Evolutionary conservation across 2,329 filamentous ascomycete species (phyloP).

Genomic region (Zasmidium angulare): DNA sequence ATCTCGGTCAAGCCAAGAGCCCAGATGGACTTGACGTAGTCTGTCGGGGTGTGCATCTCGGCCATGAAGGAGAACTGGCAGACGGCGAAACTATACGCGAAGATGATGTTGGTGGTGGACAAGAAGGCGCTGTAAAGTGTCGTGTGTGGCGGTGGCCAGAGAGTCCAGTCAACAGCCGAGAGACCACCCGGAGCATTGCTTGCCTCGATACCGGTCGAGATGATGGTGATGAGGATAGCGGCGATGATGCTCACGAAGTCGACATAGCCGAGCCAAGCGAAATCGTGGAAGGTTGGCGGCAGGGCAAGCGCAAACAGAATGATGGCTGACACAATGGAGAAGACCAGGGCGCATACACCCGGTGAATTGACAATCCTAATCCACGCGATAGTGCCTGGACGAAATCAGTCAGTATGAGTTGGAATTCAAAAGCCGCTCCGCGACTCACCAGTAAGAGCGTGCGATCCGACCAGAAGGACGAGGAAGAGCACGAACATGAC

Average conservation of each 20-base stretch:
- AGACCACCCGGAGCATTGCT: slow-evolving; percentile 30
- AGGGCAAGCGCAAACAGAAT: slow-evolving; percentile 37
- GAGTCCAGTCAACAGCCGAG: slow-evolving; percentile 33
- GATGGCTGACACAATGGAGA: slow-evolving; percentile 45
- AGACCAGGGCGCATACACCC: slow-evolving; percentile 43
- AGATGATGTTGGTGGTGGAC: slow-evolving; percentile 68
- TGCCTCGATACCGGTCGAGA: slow-evolving; percentile 36
- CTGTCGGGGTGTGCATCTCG: slow-evolving; percentile 63
- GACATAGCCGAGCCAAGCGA: slow-evolving; percentile 38
- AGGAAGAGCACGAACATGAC: slow-evolving; percentile 46
- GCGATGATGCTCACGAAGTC: slow-evolving; percentile 38
- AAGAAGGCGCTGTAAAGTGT: slow-evolving; percentile 60
- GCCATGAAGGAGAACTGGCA: slow-evolving; percentile 69
- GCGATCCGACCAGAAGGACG: slow-evolving; percentile 45
- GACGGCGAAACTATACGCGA: slow-evolving; percentile 57
- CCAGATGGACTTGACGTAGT: slow-evolving; percentile 59
- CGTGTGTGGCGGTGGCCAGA: slow-evolving; percentile 36
- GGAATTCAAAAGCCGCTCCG: neutral
- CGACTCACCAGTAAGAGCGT: slow-evolving; percentile 39
- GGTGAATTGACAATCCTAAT: slow-evolving; percentile 41
- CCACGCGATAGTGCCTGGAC: slow-evolving; percentile 43
- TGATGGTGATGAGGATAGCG: slow-evolving; percentile 38
- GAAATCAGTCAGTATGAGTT: neutral
- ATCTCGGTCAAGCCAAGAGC: slow-evolving; percentile 64
- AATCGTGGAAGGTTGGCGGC: slow-evolving; percentile 38